phyloP scores from a whole-genome alignment of 805 yeast species.

The Pichia exigua region DNA sequence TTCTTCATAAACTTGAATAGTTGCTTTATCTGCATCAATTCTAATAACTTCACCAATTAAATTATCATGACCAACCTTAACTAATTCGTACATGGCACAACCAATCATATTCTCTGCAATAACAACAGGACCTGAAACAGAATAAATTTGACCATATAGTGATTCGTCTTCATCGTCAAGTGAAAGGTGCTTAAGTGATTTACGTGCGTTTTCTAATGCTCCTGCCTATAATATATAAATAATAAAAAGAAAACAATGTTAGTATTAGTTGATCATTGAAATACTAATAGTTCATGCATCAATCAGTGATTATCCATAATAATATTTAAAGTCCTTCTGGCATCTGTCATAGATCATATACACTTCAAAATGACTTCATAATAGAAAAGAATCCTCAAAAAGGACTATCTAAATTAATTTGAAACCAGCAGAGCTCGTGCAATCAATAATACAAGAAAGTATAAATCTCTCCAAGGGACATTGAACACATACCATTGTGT shows the following conservation, averaged over 20 bases:
- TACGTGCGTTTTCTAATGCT: conserved; percentile 94
- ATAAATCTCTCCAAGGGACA: not conserved
- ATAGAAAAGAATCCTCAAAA: not conserved
- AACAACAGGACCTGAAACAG: conserved; percentile 97
- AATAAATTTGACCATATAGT: conserved; percentile 80
- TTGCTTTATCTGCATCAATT: conserved; percentile 93
- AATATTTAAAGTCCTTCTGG: too few relatives aligned
- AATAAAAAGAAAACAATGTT: conserved; percentile 35
- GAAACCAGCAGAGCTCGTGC: not conserved
- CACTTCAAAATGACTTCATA: not conserved
- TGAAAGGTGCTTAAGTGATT: conserved; percentile 79
- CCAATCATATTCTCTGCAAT: conserved; percentile 99
- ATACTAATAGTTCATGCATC: not conserved
- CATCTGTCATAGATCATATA: too few relatives aligned
- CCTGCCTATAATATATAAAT: conserved; percentile 54
- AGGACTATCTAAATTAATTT: not conserved
- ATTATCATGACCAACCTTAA: conserved; percentile 93
- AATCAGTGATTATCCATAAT: not conserved
- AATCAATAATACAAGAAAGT: not conserved
- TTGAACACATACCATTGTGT: conserved; percentile 2
- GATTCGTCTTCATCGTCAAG: conserved; percentile 72
- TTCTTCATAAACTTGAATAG: conserved; percentile 98
- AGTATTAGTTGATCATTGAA: not conserved
- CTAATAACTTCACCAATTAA: conserved; percentile 98
- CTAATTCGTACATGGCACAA: conserved; percentile 99